Percentiles rank a stretch among this genome's conserved stretches.
These are phyloP conservation scores for Phylloporus sp. DNA, from an alignment of 768 basidiomycete genomes.

Conservation along the genomic window DNA sequence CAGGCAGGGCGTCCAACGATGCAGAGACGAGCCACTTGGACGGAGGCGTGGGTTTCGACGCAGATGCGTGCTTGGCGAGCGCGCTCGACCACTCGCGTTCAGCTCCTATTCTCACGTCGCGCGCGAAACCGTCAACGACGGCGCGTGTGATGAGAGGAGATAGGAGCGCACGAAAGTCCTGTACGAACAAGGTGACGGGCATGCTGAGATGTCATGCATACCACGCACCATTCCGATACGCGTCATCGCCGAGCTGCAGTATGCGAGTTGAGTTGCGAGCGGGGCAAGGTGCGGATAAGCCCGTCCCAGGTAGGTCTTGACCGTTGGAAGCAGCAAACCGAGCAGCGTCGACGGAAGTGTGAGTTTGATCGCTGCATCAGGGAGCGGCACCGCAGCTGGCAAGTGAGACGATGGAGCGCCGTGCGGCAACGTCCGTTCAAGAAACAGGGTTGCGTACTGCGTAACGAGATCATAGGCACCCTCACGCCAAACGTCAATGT, in stretches of 20 bases:
- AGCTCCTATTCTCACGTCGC: slow-evolving; percentile 35
- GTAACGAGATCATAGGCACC: slow-evolving; percentile 89
- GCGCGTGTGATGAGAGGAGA: slow-evolving; percentile 63
- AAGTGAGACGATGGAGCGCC: slow-evolving; percentile 16
- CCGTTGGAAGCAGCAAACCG: slow-evolving; percentile 59
- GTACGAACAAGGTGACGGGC: not conserved
- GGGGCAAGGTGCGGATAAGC: slow-evolving; percentile 62
- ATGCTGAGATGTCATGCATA: not conserved
- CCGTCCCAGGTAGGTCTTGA: slow-evolving; percentile 58
- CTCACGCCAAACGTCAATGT: slow-evolving; percentile 89
- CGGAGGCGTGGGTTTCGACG: slow-evolving; percentile 30
- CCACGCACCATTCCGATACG: slow-evolving; percentile 72
- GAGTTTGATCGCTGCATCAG: slow-evolving; percentile 26
- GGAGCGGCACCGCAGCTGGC: slow-evolving; percentile 17
- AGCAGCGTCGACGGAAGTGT: slow-evolving; percentile 32
- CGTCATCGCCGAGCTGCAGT: slow-evolving; percentile 88
- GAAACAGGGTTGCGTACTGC: slow-evolving; percentile 86
- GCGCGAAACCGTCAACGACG: slow-evolving; percentile 52
- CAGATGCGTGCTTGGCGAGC: slow-evolving; percentile 21
- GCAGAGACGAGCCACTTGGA: slow-evolving; percentile 54
- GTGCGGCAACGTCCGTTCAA: slow-evolving; percentile 53
- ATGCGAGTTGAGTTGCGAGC: slow-evolving; percentile 91
- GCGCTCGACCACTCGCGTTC: slow-evolving; percentile 35
- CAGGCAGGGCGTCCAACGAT: slow-evolving; percentile 34
- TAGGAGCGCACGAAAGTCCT: slow-evolving; percentile 69